Base-by-base conservation (phyloP, 306 rosid genomes). In the Cucurbita ficifolia region DNA sequence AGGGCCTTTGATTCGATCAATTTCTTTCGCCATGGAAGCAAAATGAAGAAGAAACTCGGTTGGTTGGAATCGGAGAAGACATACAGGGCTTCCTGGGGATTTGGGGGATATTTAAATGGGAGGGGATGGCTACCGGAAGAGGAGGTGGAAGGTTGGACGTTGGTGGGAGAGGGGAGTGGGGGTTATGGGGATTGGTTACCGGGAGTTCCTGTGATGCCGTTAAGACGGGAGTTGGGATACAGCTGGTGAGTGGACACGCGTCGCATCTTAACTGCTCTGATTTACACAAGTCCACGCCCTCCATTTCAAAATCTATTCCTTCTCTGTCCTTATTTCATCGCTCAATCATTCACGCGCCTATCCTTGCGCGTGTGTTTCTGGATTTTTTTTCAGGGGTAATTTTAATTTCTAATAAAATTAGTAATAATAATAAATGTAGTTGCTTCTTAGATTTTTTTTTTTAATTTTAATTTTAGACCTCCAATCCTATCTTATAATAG, bases 1-100 rank as follows among this genome's bases (percentile, higher is more conserved):
- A 0, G 97, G 97, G 5, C 99, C 99, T 70, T 89, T 90, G 86
- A 94, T 91, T 82, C 97, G 89, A 76, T 94, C 98, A 86, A 87
- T 88, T 16, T 88, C 88, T 40, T 60, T 86, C 0, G 81, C 72
- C 75, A 86, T 49, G 60, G 60, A 10, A 70, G 45, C 42, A 4
- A 14, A 5, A 2, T 1, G 35, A 6, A 14, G 3, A 16, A 60
- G 42, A 10, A 53, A 52, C 59, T 54, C 33, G 4, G 35, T 19
- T 55, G 60, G 8, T 55, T 18, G 63, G 63, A 55, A 10, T 55
- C 7, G 60, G 14, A 55, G 60, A 21, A 21, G 14, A 55, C 33
- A 55, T 55, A 14, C 33, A 59, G 33, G 65, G 65, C 19, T 18
- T 18, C 16, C 8, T 22, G 42, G 11, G 1, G 18, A 29, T 0